phyloP scores from a whole-genome alignment of 1,284 basidiomycete genomes.

The Mrakiaceae sp. region DNA sequence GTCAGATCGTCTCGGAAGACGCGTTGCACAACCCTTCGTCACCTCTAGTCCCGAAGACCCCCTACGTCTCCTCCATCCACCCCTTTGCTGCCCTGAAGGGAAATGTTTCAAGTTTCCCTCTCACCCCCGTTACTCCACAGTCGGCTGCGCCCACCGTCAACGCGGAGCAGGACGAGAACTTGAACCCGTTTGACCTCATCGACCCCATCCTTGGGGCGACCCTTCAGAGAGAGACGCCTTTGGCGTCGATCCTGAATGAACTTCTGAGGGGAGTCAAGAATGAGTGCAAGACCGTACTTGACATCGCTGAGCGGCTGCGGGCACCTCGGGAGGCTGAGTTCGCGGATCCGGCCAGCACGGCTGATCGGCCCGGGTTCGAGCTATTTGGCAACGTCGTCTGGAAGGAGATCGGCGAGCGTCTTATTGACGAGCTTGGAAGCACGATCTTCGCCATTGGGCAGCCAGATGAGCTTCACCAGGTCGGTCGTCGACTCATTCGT shows the following conservation, averaged over 20 bases:
- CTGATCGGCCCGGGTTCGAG: slow-evolving; percentile 46
- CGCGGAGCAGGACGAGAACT: background rate
- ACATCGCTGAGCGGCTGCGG: slow-evolving; percentile 50
- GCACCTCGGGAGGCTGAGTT: background rate
- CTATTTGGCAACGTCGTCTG: slow-evolving; percentile 79
- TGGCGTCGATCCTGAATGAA: background rate
- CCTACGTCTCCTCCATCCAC: slow-evolving; percentile 16
- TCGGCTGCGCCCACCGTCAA: too few species aligned
- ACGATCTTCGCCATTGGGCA: slow-evolving; percentile 81
- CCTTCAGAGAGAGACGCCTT: slow-evolving; percentile 10
- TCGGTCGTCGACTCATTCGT: slow-evolving; percentile 30
- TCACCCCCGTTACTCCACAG: background rate
- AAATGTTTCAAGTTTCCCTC: background rate
- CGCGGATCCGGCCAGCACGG: background rate
- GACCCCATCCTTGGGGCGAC: slow-evolving; percentile 38
- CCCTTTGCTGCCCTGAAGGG: slow-evolving; percentile 15
- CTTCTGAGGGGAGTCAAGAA: slow-evolving; percentile 25
- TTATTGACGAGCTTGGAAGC: slow-evolving; percentile 71
- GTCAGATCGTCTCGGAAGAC: slow-evolving; percentile 25
- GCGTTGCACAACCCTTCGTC: slow-evolving; percentile 21
- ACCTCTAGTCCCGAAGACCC: slow-evolving; percentile 24
- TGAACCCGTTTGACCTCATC: slow-evolving; percentile 1
- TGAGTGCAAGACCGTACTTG: slow-evolving; percentile 59
- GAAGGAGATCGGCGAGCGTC: slow-evolving; percentile 63
- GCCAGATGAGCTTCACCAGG: slow-evolving; percentile 79